A percentile compares a stretch with the other conserved stretches of the same genome.
phyloP scores from a whole-genome alignment of 345 rosid species.

The Barbarea vulgaris region DNA sequence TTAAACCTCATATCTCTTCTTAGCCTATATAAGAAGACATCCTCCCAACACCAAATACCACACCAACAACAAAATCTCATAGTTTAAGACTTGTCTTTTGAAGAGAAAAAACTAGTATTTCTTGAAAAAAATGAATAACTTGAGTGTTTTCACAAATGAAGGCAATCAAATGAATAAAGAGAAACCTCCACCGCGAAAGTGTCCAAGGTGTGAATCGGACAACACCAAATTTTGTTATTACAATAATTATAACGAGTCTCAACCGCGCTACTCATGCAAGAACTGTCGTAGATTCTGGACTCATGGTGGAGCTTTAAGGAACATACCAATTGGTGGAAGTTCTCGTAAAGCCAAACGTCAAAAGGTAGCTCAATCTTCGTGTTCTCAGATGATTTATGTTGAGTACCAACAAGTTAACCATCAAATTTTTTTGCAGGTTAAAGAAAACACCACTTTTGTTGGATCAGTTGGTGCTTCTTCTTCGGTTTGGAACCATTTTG shows the following conservation, averaged over 20 bases:
- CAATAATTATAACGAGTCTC: slow-evolving; percentile 31
- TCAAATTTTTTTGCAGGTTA: slow-evolving; percentile 3
- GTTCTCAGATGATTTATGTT: not conserved
- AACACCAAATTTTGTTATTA: slow-evolving; percentile 38
- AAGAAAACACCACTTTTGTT: slow-evolving; percentile 13
- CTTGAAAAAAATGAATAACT: slow-evolving; percentile 9
- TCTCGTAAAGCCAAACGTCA: not conserved
- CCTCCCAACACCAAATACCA: not conserved
- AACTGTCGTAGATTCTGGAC: slow-evolving; percentile 32
- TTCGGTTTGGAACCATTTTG: not conserved
- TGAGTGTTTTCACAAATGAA: not conserved
- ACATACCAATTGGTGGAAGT: slow-evolving; percentile 35
- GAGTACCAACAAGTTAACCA: not conserved
- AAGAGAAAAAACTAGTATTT: not conserved
- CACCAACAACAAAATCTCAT: not conserved
- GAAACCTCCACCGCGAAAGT: slow-evolving; percentile 20
- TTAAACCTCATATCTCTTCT: slow-evolving; percentile 15
- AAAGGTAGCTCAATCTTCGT: not conserved
- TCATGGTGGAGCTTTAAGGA: slow-evolving; percentile 33
- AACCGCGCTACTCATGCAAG: slow-evolving; percentile 31
- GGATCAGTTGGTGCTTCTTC: slow-evolving; percentile 8
- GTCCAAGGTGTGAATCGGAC: slow-evolving; percentile 32
- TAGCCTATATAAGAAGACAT: not conserved
- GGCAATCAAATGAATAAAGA: not conserved
- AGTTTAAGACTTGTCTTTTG: too few species aligned